phyloP scores from a whole-genome alignment of 1,284 basidiomycete genomes.

The Cystobasidiaceae sp. region DNA sequence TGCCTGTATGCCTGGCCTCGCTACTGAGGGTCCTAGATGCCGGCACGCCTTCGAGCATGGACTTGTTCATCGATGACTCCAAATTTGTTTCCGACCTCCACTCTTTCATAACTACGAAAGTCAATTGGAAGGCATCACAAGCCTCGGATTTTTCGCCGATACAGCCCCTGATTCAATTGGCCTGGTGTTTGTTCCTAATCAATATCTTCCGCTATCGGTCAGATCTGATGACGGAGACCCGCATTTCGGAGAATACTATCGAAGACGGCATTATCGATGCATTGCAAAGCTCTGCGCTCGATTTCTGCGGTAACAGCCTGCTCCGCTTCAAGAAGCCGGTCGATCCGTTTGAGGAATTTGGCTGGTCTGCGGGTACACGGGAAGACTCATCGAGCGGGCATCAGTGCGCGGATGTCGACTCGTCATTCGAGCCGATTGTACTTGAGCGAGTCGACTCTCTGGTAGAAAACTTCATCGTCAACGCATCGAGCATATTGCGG shows the following conservation, averaged over 20 bases:
- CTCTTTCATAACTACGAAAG: conserved; percentile 45
- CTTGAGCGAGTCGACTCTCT: conserved; percentile 66
- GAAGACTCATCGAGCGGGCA: conserved; percentile 46
- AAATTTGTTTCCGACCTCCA: conserved; percentile 44
- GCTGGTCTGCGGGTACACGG: conserved; percentile 37
- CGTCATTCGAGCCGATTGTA: conserved; percentile 63
- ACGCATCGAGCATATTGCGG: conserved; percentile 77
- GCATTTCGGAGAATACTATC: conserved; percentile 66
- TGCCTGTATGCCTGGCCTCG: conserved; percentile 56
- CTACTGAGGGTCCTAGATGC: conserved; percentile 57
- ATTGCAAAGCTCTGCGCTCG: conserved; percentile 75
- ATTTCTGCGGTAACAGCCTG: conserved; percentile 56
- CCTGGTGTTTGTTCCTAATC: conserved; percentile 80
- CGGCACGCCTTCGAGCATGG: conserved; percentile 51
- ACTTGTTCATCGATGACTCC: conserved; percentile 41
- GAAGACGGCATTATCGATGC: conserved; percentile 70
- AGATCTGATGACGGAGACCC: conserved; percentile 54
- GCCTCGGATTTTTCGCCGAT: conserved; percentile 68
- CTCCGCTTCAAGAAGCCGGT: conserved; percentile 45
- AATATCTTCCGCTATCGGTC: conserved; percentile 65
- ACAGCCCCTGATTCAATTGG: conserved; percentile 68
- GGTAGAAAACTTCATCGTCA: conserved; percentile 65
- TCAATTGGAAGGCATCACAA: conserved; percentile 48
- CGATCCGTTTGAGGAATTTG: conserved; percentile 39
- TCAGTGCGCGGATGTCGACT: conserved; percentile 57